Conservation (phyloP, 1,284 basidiomycete species). For the Cystobasidiaceae sp. region DNA sequence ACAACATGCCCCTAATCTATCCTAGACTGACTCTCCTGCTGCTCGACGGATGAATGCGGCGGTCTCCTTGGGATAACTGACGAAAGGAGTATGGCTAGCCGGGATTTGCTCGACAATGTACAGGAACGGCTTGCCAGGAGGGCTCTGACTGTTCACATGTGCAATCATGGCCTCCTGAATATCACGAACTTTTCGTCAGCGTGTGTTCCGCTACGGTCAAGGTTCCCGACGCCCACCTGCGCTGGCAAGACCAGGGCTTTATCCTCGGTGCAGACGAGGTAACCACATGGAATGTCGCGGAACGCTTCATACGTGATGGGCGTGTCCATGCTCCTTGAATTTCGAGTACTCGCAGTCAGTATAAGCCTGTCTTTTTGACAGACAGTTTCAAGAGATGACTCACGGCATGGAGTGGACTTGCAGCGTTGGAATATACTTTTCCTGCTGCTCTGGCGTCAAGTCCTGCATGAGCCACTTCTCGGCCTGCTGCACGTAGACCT, state of each 20-base stretch:
- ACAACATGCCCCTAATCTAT: no score
- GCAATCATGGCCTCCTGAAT: constrained; percentile 27
- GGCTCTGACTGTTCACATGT: no score
- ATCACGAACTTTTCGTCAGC: neutral
- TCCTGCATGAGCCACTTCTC: constrained; percentile 29
- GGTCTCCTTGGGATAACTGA: constrained; percentile 22
- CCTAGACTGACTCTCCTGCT: no score
- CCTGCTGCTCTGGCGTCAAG: constrained; percentile 6
- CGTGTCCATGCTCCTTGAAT: neutral
- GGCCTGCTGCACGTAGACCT: constrained; percentile 4
- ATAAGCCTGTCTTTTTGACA: neutral
- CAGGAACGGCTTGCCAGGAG: constrained; percentile 9
- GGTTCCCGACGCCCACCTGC: neutral
- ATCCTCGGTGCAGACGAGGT: constrained; percentile 31
- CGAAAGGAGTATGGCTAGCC: constrained; percentile 27
- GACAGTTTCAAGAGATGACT: neutral
- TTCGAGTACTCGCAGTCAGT: no score
- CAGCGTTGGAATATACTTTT: constrained; percentile 2
- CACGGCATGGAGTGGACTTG: constrained; percentile 19
- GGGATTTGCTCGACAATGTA: constrained; percentile 17
- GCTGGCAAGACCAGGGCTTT: constrained; percentile 15
- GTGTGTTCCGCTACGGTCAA: no score
- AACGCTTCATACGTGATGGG: constrained; percentile 26
- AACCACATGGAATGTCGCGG: constrained; percentile 26
- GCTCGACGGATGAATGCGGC: constrained; percentile 25